phyloP scores from a whole-genome alignment of 2,329 filamentous ascomycete species.

The Chrysoporthe cubensis region DNA sequence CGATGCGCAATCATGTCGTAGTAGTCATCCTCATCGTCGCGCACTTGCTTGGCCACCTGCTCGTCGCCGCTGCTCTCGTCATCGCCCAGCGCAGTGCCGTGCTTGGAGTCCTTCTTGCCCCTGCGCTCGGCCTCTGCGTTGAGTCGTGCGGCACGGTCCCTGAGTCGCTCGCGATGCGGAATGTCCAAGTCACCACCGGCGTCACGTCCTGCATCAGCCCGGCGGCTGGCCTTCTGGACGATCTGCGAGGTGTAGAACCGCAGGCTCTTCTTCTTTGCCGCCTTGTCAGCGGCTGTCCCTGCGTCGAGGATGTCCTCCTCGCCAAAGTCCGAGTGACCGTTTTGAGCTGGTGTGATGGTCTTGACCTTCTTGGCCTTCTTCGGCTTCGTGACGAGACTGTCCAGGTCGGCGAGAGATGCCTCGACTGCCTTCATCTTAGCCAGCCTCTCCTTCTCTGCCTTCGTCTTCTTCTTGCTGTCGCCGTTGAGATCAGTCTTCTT shows the following conservation, averaged over 20 bases:
- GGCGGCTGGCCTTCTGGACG: slow-evolving; percentile 89
- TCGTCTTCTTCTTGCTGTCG: slow-evolving; percentile 43
- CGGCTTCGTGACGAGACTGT: slow-evolving; percentile 59
- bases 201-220: slow-evolving; percentile 71
- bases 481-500: slow-evolving; percentile 27
- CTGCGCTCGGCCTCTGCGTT: slow-evolving; percentile 87
- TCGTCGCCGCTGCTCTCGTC: slow-evolving; percentile 70
- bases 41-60: slow-evolving; percentile 60
- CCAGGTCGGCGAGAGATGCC: slow-evolving; percentile 71
- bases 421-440: slow-evolving; percentile 63
- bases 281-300: slow-evolving; percentile 83
- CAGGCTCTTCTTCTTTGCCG: slow-evolving; percentile 84
- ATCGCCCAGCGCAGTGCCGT: slow-evolving; percentile 68
- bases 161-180: slow-evolving; percentile 85
- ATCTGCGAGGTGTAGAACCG: slow-evolving; percentile 99
- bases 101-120: slow-evolving; percentile 67
- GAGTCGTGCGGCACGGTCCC: slow-evolving; percentile 82
- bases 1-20: slow-evolving; percentile 83
- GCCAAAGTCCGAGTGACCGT: slow-evolving; percentile 83
- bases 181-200: slow-evolving; percentile 81
- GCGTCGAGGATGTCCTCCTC: slow-evolving; percentile 83
- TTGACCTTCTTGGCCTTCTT: slow-evolving; percentile 47
- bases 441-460: slow-evolving; percentile 42
- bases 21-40: slow-evolving; percentile 69
- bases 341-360: slow-evolving; percentile 41